Evolutionary conservation across 176 grass and related monocot species (phyloP), one percentile per base, ranked within the genome.

Genomic region (Oryza glaberrima): DNA sequence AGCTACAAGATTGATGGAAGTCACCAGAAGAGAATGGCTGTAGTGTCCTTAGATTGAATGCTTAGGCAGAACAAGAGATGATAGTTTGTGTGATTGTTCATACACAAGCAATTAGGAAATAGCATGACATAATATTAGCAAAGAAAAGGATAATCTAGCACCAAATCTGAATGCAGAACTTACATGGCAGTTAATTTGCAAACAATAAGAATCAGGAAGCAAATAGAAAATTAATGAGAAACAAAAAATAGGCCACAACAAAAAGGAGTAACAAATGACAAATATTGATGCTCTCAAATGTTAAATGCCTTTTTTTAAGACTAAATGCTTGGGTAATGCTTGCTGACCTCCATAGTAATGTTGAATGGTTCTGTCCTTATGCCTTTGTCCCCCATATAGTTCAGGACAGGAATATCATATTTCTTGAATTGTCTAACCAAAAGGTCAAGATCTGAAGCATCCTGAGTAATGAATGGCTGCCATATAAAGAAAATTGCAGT

Each of bases 391-490:
- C 34, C 77, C 30, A 91, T 46, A 67, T 90, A 92, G 72, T 95
- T 94, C 69, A 98, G 85, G 80, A 95, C 58, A 63, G 96, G 93
- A 83, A 93, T 67, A 84, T 52, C 58, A 74, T 69, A 98, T 17
- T 76, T 40, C 65, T 90, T 93, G 54, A 78, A 28, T 85, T 88
- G 63, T 76, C 47, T 90, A 73, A 84, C 25, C 73, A 98, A 70
- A 49, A 85, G 51, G 83, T 98, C 96, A 72, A 87, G 88, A 75
- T 98, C 96, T 0, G 89, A 91, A 88, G 83, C 77, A 92, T 95
- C 85, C 85, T 86, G 91, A 72, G 95, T 93, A 83, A 98, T 92
- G 84, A 98, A 98, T 58, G 96, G 72, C 96, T 98, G 89, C 60
- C 77, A 90, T 6, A 89, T 46, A 80, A 76, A 84, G 67, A 78